phyloP scores from a whole-genome alignment of 2,329 filamentous ascomycete species.

The Coniella lustricola region DNA sequence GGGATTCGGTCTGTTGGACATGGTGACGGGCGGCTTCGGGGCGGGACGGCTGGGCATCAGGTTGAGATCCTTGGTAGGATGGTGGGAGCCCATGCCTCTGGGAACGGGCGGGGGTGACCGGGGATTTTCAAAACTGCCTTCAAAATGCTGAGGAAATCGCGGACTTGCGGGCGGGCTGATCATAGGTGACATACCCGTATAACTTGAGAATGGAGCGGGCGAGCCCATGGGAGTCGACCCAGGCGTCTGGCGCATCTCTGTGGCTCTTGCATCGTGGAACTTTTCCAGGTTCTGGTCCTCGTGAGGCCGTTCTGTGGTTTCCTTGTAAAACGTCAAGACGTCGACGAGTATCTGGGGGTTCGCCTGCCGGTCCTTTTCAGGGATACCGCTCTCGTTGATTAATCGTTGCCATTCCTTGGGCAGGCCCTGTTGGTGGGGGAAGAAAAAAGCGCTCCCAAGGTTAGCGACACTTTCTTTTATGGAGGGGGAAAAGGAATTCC shows the following conservation, averaged over 20 bases:
- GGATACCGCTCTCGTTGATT: slow-evolving; percentile 91
- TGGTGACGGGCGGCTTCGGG: slow-evolving; percentile 71
- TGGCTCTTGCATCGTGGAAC: slow-evolving; percentile 76
- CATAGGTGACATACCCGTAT: slow-evolving; percentile 53
- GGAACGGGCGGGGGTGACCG: slow-evolving; percentile 88
- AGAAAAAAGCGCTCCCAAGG: background rate
- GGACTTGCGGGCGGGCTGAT: slow-evolving; percentile 77
- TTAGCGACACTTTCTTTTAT: no score
- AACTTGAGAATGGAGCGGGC: slow-evolving; percentile 48
- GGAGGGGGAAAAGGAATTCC: no score
- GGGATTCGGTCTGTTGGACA: slow-evolving; percentile 48
- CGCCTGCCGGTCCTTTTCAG: slow-evolving; percentile 90
- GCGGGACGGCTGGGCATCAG: slow-evolving; percentile 78
- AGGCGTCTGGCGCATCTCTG: slow-evolving; percentile 41
- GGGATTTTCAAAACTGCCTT: slow-evolving; percentile 96
- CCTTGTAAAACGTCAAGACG: slow-evolving; percentile 95
- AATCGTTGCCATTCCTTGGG: slow-evolving; percentile 97
- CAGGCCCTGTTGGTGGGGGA: slow-evolving; percentile 66
- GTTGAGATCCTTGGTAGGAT: slow-evolving; percentile 46
- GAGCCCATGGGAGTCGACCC: slow-evolving; percentile 38
- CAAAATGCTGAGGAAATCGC: slow-evolving; percentile 76
- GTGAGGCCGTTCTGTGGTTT: slow-evolving; percentile 71
- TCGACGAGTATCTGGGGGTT: slow-evolving; percentile 94
- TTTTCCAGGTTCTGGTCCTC: slow-evolving; percentile 94
- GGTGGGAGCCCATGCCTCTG: slow-evolving; percentile 38